Conservation (phyloP, 2,329 filamentous ascomycete genomes). For the Pseudogymnoascus pannorum region DNA sequence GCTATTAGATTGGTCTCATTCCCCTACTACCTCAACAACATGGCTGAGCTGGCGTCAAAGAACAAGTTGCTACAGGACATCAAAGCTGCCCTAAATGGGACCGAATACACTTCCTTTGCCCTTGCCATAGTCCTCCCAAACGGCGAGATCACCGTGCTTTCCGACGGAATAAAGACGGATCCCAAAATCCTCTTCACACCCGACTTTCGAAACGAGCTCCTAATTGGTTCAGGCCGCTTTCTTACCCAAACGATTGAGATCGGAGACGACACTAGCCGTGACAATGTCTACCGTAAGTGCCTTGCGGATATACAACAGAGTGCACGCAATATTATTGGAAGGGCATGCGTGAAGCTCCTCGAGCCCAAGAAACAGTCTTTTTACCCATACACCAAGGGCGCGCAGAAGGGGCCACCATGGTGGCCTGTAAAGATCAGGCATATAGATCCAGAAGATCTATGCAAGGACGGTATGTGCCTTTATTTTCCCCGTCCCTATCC, state of each 20-base stretch:
- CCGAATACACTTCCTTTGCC: slow-evolving; percentile 3
- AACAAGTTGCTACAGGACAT: slow-evolving; percentile 8
- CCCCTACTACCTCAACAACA: too few relatives aligned
- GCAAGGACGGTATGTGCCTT: slow-evolving; percentile 52
- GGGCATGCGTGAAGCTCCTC: slow-evolving; percentile 68
- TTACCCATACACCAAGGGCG: slow-evolving; percentile 62
- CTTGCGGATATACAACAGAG: slow-evolving; percentile 64
- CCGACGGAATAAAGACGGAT: not conserved
- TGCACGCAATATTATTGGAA: slow-evolving; percentile 64
- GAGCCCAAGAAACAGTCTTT: slow-evolving; percentile 72
- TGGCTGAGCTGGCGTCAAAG: too few relatives aligned
- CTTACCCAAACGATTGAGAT: slow-evolving; percentile 39
- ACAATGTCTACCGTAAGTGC: slow-evolving; percentile 52
- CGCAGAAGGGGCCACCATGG: slow-evolving; percentile 57
- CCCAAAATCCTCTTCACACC: not conserved
- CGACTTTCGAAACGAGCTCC: not conserved
- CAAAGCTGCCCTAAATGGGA: not conserved
- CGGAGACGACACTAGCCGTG: slow-evolving; percentile 46
- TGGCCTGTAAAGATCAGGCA: slow-evolving; percentile 59
- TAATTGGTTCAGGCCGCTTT: not conserved
- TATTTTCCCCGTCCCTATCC: not conserved
- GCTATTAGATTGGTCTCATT: too few relatives aligned
- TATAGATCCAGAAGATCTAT: slow-evolving; percentile 67
- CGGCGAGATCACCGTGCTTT: slow-evolving; percentile 4
- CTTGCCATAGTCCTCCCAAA: not conserved